Evolutionary conservation across 2,329 filamentous ascomycete species (phyloP).

Genomic region (Fusarium pseudoanthophilum): DNA sequence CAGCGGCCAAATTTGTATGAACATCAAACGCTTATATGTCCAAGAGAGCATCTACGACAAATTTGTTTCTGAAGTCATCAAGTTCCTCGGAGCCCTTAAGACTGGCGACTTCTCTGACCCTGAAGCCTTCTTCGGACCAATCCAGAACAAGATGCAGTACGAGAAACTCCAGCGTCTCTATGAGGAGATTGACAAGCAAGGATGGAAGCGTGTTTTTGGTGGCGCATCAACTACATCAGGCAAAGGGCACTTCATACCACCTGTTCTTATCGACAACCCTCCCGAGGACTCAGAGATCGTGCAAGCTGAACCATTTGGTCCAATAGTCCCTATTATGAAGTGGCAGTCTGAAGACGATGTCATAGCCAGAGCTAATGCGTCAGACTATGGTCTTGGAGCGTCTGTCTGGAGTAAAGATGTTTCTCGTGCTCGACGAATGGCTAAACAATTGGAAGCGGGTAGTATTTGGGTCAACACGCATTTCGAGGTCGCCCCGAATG

Average conservation of each 20-base stretch:
- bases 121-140: conserved; percentile 60
- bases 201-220: conserved; percentile 54
- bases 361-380: conserved; percentile 62
- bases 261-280: conserved; percentile 70
- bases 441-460: conserved; percentile 64
- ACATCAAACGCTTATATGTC: conserved; percentile 7
- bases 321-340: conserved; percentile 70
- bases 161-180: conserved; percentile 55
- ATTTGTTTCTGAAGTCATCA: not conserved
- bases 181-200: conserved; percentile 56
- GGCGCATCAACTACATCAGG: conserved; percentile 17
- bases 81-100: conserved; percentile 46
- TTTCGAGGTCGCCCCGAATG: conserved; percentile 51
- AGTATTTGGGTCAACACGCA: conserved; percentile 69
- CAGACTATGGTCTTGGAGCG: conserved; percentile 64
- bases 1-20: not conserved
- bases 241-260: conserved; percentile 66
- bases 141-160: conserved; percentile 70
- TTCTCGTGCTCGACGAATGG: conserved; percentile 61
- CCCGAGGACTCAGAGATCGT: conserved; percentile 67
- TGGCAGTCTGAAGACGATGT: conserved; percentile 72
- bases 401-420: conserved; percentile 68
- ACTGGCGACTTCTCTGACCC: conserved; percentile 56
- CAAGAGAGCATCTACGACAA: not conserved
- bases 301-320: conserved; percentile 63